These are phyloP conservation scores for Alternaria gaisen DNA, from an alignment of 2,329 filamentous ascomycete genomes.

Conservation along the genomic window DNA sequence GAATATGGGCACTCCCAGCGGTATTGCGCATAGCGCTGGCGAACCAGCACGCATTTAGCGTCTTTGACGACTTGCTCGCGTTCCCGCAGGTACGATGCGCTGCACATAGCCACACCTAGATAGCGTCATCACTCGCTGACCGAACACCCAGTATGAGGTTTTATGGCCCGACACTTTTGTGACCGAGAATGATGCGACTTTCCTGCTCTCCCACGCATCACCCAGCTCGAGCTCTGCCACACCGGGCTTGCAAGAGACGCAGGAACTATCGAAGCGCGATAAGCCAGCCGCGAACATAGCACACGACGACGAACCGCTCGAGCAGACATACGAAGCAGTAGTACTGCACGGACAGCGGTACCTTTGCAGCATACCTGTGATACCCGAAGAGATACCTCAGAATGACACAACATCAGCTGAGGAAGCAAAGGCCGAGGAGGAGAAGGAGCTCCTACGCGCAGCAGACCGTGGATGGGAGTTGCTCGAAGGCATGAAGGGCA, in stretches of 20 bases:
- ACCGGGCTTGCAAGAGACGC: slow-evolving; percentile 46
- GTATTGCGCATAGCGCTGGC: slow-evolving; percentile 60
- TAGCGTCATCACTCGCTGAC: slow-evolving; percentile 17
- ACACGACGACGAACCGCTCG: slow-evolving; percentile 32
- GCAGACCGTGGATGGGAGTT: slow-evolving; percentile 82
- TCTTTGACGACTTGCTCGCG: slow-evolving; percentile 86
- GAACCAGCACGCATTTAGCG: slow-evolving; percentile 74
- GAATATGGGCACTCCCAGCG: slow-evolving; percentile 59
- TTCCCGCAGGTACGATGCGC: slow-evolving; percentile 76
- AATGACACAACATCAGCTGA: slow-evolving; percentile 73
- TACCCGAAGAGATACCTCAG: slow-evolving; percentile 62
- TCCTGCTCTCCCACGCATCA: slow-evolving; percentile 59
- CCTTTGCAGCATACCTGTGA: slow-evolving; percentile 82
- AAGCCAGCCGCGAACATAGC: slow-evolving; percentile 26
- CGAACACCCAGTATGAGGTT: slow-evolving; percentile 73
- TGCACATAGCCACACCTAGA: neutral
- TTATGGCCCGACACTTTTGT: slow-evolving; percentile 77
- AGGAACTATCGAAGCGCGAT: slow-evolving; percentile 46
- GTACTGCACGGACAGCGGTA: slow-evolving; percentile 74
- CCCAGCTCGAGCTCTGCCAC: slow-evolving; percentile 37
- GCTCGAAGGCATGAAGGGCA: slow-evolving; percentile 76
- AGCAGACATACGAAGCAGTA: slow-evolving; percentile 74
- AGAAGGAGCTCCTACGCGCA: slow-evolving; percentile 80
- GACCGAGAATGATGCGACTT: slow-evolving; percentile 72
- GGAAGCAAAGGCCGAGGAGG: slow-evolving; percentile 75